A percentile compares a stretch with the other conserved stretches of the same genome.
phyloP scores from a whole-genome alignment of 2,329 filamentous ascomycete genomes.

The Talaromyces rugulosus region DNA sequence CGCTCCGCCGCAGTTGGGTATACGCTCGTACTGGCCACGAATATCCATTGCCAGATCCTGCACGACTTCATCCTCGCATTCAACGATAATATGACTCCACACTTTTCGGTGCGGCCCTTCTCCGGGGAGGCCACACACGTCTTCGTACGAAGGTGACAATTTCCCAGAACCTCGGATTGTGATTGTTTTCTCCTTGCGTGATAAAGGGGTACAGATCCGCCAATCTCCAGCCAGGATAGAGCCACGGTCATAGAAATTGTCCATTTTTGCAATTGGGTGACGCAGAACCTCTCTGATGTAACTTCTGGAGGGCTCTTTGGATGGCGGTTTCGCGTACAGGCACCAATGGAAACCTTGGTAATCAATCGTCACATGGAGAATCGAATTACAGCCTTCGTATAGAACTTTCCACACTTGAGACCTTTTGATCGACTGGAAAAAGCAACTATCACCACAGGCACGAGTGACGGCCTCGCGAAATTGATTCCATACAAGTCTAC shows the following conservation, averaged over 20 bases:
- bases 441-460: conserved; percentile 22
- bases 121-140: conserved; percentile 36
- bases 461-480: conserved; percentile 28
- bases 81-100: conserved; percentile 41
- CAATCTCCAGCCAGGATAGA: conserved; percentile 39
- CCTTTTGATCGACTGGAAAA: conserved; percentile 27
- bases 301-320: conserved; percentile 34
- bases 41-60: conserved; percentile 35
- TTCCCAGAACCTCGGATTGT: conserved; percentile 31
- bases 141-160: conserved; percentile 35
- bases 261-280: conserved; percentile 48
- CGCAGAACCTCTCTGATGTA: conserved; percentile 39
- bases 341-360: conserved; percentile 40
- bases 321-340: conserved; percentile 44
- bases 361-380: conserved; percentile 24
- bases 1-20: conserved; percentile 57
- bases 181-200: conserved; percentile 25
- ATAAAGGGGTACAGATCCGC: conserved; percentile 42
- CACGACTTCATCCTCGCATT: conserved; percentile 24
- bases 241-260: conserved; percentile 19
- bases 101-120: conserved; percentile 38
- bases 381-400: conserved; percentile 24
- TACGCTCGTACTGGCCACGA: conserved; percentile 47
- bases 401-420: conserved; percentile 27
- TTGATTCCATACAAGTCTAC: conserved; percentile 25